A percentile compares a stretch with the other conserved stretches of the same genome.
These are phyloP conservation scores for Wallacemonas sp. DNA, from an alignment of 208 protist genomes.

Conservation along the genomic window DNA sequence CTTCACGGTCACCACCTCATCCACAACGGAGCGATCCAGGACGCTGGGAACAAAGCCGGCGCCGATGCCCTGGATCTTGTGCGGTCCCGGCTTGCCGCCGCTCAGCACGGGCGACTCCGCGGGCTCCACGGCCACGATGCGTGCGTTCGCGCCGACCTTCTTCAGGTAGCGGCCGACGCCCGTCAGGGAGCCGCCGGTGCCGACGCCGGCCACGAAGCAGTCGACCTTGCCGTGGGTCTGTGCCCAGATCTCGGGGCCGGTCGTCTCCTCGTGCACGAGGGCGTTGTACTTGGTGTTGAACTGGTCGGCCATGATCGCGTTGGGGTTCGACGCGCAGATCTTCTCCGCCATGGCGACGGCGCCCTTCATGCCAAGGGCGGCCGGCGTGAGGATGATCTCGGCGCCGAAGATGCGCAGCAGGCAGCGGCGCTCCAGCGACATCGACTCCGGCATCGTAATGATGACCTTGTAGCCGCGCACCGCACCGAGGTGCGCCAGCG, in stretches of 20 bases:
- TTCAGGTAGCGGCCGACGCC: slow-evolving; percentile 77
- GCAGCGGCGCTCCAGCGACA: slow-evolving; percentile 87
- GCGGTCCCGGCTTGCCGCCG: slow-evolving; percentile 75
- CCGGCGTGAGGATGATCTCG: slow-evolving; percentile 89
- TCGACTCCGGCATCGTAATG: slow-evolving; percentile 92
- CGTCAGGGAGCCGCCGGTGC: slow-evolving; percentile 87
- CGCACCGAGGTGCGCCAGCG: slow-evolving; percentile 80
- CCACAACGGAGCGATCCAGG: slow-evolving; percentile 59
- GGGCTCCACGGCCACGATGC: slow-evolving; percentile 85
- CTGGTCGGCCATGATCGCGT: slow-evolving; percentile 83
- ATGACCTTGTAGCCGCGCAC: slow-evolving; percentile 87
- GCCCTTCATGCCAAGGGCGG: slow-evolving; percentile 88
- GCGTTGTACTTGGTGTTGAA: slow-evolving; percentile 90
- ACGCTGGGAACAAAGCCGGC: slow-evolving; percentile 88
- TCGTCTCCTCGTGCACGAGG: slow-evolving; percentile 89
- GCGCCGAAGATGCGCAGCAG: slow-evolving; percentile 87
- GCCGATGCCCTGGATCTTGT: slow-evolving; percentile 93
- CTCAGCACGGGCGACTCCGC: slow-evolving; percentile 85
- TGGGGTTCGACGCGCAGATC: slow-evolving; percentile 69
- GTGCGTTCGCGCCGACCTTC: slow-evolving; percentile 44
- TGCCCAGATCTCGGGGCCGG: slow-evolving; percentile 88
- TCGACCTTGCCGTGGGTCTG: slow-evolving; percentile 82
- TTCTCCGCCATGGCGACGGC: slow-evolving; percentile 80
- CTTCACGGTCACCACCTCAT: slow-evolving; percentile 77
- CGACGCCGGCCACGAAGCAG: slow-evolving; percentile 86